Percentiles rank a stretch among this genome's conserved stretches.
These are phyloP conservation scores for Metschnikowia similis DNA, from an alignment of 805 yeast species.

Conservation along the genomic window DNA sequence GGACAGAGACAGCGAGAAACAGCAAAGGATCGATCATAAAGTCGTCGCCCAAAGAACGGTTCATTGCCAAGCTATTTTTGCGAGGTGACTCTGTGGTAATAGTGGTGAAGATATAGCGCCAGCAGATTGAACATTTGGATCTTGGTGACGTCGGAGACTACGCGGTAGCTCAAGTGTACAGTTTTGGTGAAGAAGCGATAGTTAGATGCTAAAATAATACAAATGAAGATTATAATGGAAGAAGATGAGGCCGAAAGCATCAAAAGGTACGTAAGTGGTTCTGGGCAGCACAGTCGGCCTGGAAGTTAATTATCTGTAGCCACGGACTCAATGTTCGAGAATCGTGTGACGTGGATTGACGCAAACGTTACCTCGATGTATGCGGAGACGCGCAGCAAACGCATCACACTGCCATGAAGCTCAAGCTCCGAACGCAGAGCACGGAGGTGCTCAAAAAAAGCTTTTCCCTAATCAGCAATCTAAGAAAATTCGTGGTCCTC, in stretches of 20 bases:
- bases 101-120: conserved; percentile 47
- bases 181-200: too few species aligned
- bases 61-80: conserved; percentile 81
- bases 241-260: too few species aligned
- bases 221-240: too few species aligned
- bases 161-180: too few species aligned
- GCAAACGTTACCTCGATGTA: background rate
- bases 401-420: conserved; percentile 18
- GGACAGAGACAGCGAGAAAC: conserved; percentile 61
- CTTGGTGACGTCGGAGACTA: too few species aligned
- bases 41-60: conserved; percentile 61
- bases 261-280: too few species aligned
- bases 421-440: conserved; percentile 23
- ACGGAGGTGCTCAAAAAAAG: conserved; percentile 34
- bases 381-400: conserved; percentile 3
- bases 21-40: conserved; percentile 70
- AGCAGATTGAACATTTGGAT: background rate
- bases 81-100: conserved; percentile 95
- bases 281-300: too few species aligned
- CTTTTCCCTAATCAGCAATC: conserved; percentile 44
- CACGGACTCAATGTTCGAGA: too few species aligned
- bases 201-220: too few species aligned
- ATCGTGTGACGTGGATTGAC: background rate
- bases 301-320: too few species aligned
- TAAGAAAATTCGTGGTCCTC: conserved; percentile 54